These are phyloP conservation scores for Entoloma clypeatum DNA, from an alignment of 1,284 basidiomycete genomes.

Conservation along the genomic window DNA sequence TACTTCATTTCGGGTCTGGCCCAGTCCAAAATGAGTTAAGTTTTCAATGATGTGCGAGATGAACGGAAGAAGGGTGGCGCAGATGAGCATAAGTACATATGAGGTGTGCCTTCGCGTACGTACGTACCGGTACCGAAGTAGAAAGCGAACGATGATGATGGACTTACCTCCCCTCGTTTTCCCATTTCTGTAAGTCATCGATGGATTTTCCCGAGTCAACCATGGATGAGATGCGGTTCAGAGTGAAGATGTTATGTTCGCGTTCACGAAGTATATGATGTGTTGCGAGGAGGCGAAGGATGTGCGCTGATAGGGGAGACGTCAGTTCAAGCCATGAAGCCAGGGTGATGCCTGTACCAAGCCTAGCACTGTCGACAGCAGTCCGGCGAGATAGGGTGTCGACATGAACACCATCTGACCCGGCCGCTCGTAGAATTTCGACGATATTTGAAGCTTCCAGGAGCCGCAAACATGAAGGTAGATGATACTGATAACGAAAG, in stretches of 20 bases:
- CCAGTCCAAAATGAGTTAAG: slow-evolving; percentile 3
- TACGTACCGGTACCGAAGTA: background rate
- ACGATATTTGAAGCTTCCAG: slow-evolving; percentile 63
- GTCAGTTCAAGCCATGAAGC: slow-evolving; percentile 1
- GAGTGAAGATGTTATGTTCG: slow-evolving; percentile 61
- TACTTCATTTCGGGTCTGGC: slow-evolving; percentile 56
- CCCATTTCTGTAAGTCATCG: slow-evolving; percentile 30
- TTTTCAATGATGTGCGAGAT: no score
- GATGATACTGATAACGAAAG: slow-evolving; percentile 49
- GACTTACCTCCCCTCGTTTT: slow-evolving; percentile 30
- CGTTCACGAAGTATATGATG: slow-evolving; percentile 67
- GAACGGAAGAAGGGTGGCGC: no score
- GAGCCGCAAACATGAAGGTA: slow-evolving; percentile 66
- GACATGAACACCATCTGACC: slow-evolving; percentile 54
- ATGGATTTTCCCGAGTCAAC: slow-evolving; percentile 59
- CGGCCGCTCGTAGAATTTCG: slow-evolving; percentile 63
- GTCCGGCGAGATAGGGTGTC: slow-evolving; percentile 46
- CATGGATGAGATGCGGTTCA: slow-evolving; percentile 62
- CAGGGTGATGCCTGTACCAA: slow-evolving; percentile 36
- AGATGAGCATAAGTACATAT: background rate
- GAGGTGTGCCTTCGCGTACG: background rate
- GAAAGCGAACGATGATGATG: background rate
- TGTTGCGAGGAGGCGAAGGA: slow-evolving; percentile 66
- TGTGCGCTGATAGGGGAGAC: slow-evolving; percentile 43
- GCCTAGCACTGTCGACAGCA: slow-evolving; percentile 44